Evolutionary conservation across 805 yeast species (phyloP).

Genomic region (Pichia ethanolica): DNA sequence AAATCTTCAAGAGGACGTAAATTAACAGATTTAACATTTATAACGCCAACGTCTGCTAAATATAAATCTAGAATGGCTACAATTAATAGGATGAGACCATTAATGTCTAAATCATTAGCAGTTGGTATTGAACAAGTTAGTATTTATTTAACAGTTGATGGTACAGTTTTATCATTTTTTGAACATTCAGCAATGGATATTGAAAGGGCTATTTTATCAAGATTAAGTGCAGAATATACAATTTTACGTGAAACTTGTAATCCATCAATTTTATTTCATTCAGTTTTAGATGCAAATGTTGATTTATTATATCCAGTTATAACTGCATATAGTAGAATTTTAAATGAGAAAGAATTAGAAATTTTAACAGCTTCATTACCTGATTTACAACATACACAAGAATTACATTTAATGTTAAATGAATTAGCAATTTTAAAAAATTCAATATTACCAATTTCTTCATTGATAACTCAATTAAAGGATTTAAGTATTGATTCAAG

Average conservation of each 20-base stretch:
- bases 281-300: slow-evolving; percentile 46
- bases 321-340: slow-evolving; percentile 40
- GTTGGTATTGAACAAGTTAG: slow-evolving; percentile 54
- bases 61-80: slow-evolving; percentile 20
- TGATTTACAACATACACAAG: slow-evolving; percentile 42
- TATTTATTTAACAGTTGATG: slow-evolving; percentile 36
- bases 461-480: slow-evolving; percentile 38
- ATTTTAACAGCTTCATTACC: slow-evolving; percentile 38
- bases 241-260: slow-evolving; percentile 44
- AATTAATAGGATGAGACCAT: slow-evolving; percentile 37
- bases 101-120: slow-evolving; percentile 33
- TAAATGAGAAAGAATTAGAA: slow-evolving; percentile 45
- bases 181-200: slow-evolving; percentile 50
- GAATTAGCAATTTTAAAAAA: slow-evolving; percentile 43
- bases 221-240: slow-evolving; percentile 40
- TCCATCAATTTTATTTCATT: slow-evolving; percentile 45
- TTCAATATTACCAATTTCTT: slow-evolving; percentile 39
- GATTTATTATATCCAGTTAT: slow-evolving; percentile 48
- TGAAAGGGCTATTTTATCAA: slow-evolving; percentile 42
- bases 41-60: slow-evolving; percentile 9
- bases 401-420: slow-evolving; percentile 45
- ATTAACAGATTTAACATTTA: slow-evolving; percentile 28
- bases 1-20: slow-evolving; percentile 22
- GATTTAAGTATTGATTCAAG: slow-evolving; percentile 28
- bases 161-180: slow-evolving; percentile 47